Conservation (phyloP, 176 grass and related monocot genomes). For the Poa annua region DNA sequence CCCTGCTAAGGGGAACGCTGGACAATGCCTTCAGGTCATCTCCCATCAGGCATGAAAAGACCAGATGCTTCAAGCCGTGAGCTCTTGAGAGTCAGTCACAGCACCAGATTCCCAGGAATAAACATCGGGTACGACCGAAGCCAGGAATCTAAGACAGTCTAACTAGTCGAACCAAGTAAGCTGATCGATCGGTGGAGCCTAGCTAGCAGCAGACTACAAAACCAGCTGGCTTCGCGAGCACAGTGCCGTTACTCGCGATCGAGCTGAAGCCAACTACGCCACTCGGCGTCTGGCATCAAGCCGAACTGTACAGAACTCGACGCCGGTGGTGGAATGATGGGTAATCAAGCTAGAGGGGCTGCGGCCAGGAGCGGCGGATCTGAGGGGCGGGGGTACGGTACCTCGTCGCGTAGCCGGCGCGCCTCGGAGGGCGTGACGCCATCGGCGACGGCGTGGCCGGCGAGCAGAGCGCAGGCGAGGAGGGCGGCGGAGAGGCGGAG, state of each 20-base stretch:
- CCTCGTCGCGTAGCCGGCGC: slow-evolving; percentile 83
- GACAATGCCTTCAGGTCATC: neutral
- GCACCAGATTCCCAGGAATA: slow-evolving; percentile 9
- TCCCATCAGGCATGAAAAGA: slow-evolving; percentile 1
- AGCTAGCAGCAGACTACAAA: slow-evolving; percentile 4
- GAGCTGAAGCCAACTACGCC: slow-evolving; percentile 7
- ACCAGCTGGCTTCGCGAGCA: slow-evolving; percentile 31
- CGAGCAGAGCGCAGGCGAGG: slow-evolving; percentile 44
- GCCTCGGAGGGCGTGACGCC: slow-evolving; percentile 63
- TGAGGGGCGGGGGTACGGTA: slow-evolving; percentile 33
- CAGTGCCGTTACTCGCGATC: neutral
- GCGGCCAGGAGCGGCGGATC: slow-evolving; percentile 10
- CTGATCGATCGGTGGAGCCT: neutral
- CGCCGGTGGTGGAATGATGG: neutral
- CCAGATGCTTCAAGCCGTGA: slow-evolving; percentile 9
- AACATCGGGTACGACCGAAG: neutral
- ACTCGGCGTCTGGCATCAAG: neutral
- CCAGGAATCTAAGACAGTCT: neutral
- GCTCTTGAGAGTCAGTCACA: neutral
- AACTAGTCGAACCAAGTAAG: neutral
- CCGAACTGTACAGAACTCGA: neutral
- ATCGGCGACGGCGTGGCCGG: slow-evolving; percentile 45
- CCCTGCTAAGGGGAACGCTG: neutral
- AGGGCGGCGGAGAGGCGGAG: slow-evolving; percentile 43
- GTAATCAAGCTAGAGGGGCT: neutral